Evolutionary conservation across 2,329 filamentous ascomycete species (phyloP).

Genomic region (Bimuria novae-zelandiae): DNA sequence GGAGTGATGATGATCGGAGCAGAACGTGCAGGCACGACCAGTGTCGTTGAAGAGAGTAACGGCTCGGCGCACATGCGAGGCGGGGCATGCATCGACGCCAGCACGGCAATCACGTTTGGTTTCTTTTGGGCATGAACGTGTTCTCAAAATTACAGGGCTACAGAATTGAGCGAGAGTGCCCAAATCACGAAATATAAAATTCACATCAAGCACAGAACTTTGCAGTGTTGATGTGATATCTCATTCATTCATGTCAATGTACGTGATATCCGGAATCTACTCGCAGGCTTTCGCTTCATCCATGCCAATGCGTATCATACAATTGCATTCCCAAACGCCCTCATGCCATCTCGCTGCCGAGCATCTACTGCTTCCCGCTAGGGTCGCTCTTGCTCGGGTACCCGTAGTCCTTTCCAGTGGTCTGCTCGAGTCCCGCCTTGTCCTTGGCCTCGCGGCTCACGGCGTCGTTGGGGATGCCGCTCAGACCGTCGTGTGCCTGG

Average conservation of each 20-base stretch:
- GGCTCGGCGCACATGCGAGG: too few relatives aligned
- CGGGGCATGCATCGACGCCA: too few relatives aligned
- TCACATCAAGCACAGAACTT: too few relatives aligned
- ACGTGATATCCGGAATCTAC: conserved; percentile 3
- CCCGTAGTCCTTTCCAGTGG: conserved; percentile 49
- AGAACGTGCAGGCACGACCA: too few relatives aligned
- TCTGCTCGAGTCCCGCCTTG: conserved; percentile 48
- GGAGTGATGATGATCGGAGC: too few relatives aligned
- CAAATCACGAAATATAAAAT: not conserved
- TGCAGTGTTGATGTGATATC: too few relatives aligned
- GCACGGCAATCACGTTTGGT: too few relatives aligned
- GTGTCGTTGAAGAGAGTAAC: too few relatives aligned
- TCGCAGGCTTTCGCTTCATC: not conserved
- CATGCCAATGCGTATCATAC: conserved; percentile 2
- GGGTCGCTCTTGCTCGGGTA: conserved; percentile 50
- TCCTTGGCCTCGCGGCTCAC: conserved; percentile 53
- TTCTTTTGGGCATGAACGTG: too few relatives aligned
- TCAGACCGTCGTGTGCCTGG: conserved; percentile 63
- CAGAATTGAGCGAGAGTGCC: too few relatives aligned
- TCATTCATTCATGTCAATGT: conserved; percentile 4
- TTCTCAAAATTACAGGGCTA: too few relatives aligned
- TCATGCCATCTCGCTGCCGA: not conserved
- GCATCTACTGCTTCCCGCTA: conserved; percentile 28
- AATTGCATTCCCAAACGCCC: not conserved
- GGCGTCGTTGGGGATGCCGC: conserved; percentile 64